These are phyloP conservation scores for Eurotiales sp. DNA, from an alignment of 2,329 filamentous ascomycete species.

Conservation along the genomic window DNA sequence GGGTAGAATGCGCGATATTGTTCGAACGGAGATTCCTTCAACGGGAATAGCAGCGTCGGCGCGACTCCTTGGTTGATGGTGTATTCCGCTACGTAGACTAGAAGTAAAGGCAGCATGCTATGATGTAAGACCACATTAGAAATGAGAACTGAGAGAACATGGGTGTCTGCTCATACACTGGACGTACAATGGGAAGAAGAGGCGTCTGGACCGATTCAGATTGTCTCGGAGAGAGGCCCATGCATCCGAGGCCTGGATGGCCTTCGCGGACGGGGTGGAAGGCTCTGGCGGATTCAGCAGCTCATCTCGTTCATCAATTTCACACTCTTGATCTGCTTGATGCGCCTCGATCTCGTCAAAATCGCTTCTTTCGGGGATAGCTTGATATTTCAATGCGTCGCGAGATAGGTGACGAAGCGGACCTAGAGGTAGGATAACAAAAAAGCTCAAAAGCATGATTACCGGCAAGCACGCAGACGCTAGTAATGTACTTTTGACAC, in stretches of 20 bases:
- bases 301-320: conserved; percentile 18
- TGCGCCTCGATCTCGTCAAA: conserved; percentile 28
- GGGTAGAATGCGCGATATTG: conserved; percentile 88
- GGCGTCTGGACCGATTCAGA: conserved; percentile 61
- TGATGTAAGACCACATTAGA: background rate
- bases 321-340: conserved; percentile 17
- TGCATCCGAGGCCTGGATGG: conserved; percentile 16
- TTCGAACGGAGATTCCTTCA: conserved; percentile 69
- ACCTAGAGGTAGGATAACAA: conserved; percentile 68
- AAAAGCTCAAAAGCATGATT: conserved; percentile 82
- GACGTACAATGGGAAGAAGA: conserved; percentile 68
- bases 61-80: conserved; percentile 94
- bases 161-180: background rate
- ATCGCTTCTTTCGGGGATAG: conserved; percentile 44
- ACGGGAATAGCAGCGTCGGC: conserved; percentile 83
- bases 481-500: conserved; percentile 69
- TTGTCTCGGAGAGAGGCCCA: conserved; percentile 46
- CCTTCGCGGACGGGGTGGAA: conserved; percentile 20
- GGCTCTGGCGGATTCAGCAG: conserved; percentile 25
- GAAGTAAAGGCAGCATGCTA: conserved; percentile 80
- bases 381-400: conserved; percentile 51
- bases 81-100: conserved; percentile 96
- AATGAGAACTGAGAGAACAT: background rate
- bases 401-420: conserved; percentile 53
- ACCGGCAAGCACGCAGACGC: conserved; percentile 74